These are phyloP conservation scores for Domatiomyces globalis DNA, from an alignment of 2,329 filamentous ascomycete genomes.

Conservation along the genomic window DNA sequence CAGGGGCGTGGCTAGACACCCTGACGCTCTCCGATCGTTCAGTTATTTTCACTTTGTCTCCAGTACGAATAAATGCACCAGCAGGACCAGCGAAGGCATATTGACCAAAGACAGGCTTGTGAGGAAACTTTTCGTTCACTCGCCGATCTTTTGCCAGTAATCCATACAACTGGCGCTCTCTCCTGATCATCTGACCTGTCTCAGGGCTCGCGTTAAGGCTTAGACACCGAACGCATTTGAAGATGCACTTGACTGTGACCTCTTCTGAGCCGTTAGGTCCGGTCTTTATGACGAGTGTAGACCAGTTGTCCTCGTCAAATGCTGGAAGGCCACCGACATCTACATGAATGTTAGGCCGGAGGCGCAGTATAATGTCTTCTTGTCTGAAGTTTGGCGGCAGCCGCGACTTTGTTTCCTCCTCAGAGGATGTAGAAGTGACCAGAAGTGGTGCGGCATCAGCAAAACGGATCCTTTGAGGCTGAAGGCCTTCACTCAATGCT, in stretches of 20 bases:
- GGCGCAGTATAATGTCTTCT: constrained; percentile 14
- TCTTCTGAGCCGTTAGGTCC: constrained; percentile 12
- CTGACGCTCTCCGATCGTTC: constrained; percentile 4
- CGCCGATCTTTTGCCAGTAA: constrained; percentile 13
- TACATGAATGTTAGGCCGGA: constrained; percentile 15
- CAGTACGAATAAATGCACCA: constrained; percentile 13
- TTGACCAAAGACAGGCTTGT: constrained; percentile 17
- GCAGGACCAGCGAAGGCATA: constrained; percentile 16
- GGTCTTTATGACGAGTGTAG: constrained; percentile 12
- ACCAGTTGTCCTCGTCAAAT: constrained; percentile 17
- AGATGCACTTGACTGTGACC: constrained; percentile 17
- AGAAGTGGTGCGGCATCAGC: constrained; percentile 14
- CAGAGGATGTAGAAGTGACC: constrained; percentile 15
- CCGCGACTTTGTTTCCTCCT: constrained; percentile 10
- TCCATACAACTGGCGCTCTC: constrained; percentile 15
- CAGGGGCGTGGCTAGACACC: neutral
- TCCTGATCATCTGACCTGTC: constrained; percentile 14
- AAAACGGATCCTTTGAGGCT: constrained; percentile 15
- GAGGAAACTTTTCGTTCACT: constrained; percentile 16
- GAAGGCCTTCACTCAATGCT: constrained; percentile 12
- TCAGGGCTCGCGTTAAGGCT: constrained; percentile 16
- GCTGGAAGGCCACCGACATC: constrained; percentile 11
- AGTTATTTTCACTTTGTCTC: constrained; percentile 13
- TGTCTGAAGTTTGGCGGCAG: constrained; percentile 10
- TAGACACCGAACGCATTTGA: constrained; percentile 14